Evolutionary conservation across 768 basidiomycete species (phyloP), one percentile per base, ranked within the genome.

Genomic region (Pleurotus eryngii): DNA sequence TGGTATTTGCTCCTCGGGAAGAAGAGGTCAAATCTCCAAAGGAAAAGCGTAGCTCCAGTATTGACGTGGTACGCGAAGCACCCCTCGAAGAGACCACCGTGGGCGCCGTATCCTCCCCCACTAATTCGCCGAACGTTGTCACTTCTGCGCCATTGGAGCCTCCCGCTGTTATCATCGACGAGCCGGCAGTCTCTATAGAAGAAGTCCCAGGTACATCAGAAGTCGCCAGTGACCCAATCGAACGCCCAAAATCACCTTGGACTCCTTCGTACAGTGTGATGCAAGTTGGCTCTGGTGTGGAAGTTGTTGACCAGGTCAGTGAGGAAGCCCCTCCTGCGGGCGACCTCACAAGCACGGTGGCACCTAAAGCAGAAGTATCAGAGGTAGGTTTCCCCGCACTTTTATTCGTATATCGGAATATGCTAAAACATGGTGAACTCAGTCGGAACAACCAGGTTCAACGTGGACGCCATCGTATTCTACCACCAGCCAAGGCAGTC

Each of bases 221-320:
- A 24, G 24, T n/a, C 48, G 7, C n/a, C n/a, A 30, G 24, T 46
- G 56, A 47, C 57, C 67, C 72, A 18, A 50, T 72, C 12, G 79
- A 79, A 49, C 69, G 75, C 38, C 78, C 79, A 18, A 79, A 78
- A 60, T 80, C 79, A 14, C 79, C 80, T 26, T 82, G 77, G 78
- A 76, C 74, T 12, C 76, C 80, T 5, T 81, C 81, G 2, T 84
- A 81, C 72, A 77, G 76, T 57, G 81, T 82, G 20, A 78, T 56
- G 15, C 76, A 75, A 64, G 76, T 62, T 49, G 74, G 74, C 38
- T 57, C 60, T 20, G 60, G 62, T 12, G 59, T 61, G n/a, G 68
- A 66, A 15, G 63, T 17, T 14, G 26, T 64, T 9, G 66, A 69
- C 43, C 53, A 22, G 5, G 24, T 46, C 24, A 47, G 55, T 14